Conservation (phyloP, 352 stramenopile species). For the Phytopythium cucurbitacearum region DNA sequence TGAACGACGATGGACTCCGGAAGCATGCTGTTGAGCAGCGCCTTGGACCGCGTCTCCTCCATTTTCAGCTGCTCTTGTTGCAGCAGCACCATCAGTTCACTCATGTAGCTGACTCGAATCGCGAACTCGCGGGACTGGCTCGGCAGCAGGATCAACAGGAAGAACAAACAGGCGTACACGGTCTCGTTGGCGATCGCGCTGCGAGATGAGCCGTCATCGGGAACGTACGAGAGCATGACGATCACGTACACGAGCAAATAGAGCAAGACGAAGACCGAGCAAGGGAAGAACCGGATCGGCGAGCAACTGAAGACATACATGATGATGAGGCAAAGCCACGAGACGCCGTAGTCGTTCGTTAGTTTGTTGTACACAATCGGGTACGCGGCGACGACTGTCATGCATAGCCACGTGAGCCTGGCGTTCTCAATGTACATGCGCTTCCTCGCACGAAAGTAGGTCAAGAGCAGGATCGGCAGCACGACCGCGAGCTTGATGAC, state of each 20-base stretch:
- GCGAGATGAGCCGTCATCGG: slow-evolving; percentile 21
- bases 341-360: slow-evolving; percentile 77
- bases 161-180: slow-evolving; percentile 79
- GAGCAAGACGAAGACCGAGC: slow-evolving; percentile 57
- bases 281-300: slow-evolving; percentile 77
- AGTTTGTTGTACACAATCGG: slow-evolving; percentile 81
- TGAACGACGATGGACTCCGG: slow-evolving; percentile 72
- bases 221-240: slow-evolving; percentile 67
- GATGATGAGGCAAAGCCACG: slow-evolving; percentile 77
- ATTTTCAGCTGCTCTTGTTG: slow-evolving; percentile 79
- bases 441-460: slow-evolving; percentile 61
- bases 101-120: slow-evolving; percentile 84
- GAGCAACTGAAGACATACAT: slow-evolving; percentile 86
- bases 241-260: slow-evolving; percentile 70
- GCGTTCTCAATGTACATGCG: slow-evolving; percentile 55
- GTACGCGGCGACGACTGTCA: slow-evolving; percentile 53
- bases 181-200: slow-evolving; percentile 64
- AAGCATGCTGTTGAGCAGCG: slow-evolving; percentile 81
- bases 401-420: slow-evolving; percentile 70
- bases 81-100: slow-evolving; percentile 77
- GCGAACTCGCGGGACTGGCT: slow-evolving; percentile 78
- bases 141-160: slow-evolving; percentile 70
- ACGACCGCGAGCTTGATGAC: slow-evolving; percentile 60
- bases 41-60: slow-evolving; percentile 74
- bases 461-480: slow-evolving; percentile 55